Evolutionary conservation across 176 grass and related monocot genomes (phyloP).

Genomic region (Tillandsia fasciculata): DNA sequence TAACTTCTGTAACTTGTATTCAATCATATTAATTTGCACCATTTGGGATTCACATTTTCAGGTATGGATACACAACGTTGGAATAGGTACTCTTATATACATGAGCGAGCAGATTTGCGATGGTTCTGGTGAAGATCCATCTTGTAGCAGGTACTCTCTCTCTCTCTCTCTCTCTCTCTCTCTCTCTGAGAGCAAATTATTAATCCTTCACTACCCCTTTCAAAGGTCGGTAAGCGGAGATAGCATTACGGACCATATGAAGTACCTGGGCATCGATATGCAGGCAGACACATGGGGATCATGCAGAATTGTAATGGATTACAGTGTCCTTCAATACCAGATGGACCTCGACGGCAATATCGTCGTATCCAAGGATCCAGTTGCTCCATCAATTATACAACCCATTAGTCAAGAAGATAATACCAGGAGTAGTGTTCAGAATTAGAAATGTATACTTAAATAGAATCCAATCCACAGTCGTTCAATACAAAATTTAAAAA

Average conservation of each 20-base stretch:
- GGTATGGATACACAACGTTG: conserved; percentile 64
- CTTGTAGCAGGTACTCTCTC: conserved; percentile 53
- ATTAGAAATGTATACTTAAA: not conserved
- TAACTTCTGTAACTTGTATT: not conserved
- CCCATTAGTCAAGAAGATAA: not conserved
- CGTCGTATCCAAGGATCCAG: not conserved
- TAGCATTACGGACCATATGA: conserved; percentile 53
- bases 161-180: conserved; percentile 3
- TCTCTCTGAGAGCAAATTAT: too few relatives aligned
- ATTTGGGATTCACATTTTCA: conserved; percentile 22
- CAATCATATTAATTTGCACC: not conserved
- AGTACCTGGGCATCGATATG: conserved; percentile 39
- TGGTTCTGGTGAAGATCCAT: conserved; percentile 68
- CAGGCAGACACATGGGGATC: not conserved
- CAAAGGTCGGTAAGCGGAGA: conserved; percentile 52
- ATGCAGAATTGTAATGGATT: not conserved
- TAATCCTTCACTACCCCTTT: not conserved
- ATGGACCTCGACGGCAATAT: conserved; percentile 1
- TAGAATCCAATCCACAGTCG: not conserved
- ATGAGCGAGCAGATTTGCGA: conserved; percentile 55
- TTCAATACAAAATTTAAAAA: not conserved
- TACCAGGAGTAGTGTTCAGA: not conserved
- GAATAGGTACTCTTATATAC: conserved; percentile 47
- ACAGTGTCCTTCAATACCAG: not conserved
- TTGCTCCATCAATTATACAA: not conserved